Percentiles rank a stretch among this genome's conserved stretches.
Conservation (phyloP, 2,329 filamentous ascomycete species). For the Chrysosporium keratinophilum region DNA sequence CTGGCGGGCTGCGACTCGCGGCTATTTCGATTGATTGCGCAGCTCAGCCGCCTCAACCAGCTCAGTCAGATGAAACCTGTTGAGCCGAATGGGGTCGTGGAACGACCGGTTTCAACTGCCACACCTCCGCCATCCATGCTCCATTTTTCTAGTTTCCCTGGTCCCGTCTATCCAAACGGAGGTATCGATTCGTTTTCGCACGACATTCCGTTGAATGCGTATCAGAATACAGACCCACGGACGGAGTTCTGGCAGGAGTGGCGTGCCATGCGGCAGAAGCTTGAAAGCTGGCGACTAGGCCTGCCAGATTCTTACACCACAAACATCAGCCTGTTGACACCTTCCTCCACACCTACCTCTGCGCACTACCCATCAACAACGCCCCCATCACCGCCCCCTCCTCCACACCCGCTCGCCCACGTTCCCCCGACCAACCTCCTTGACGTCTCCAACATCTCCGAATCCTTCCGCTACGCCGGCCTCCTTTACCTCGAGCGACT, state of each 20-base stretch:
- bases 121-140: conserved; percentile 29
- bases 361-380: conserved; percentile 19
- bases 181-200: conserved; percentile 1
- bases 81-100: conserved; percentile 20
- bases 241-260: conserved; percentile 61
- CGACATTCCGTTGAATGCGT: conserved; percentile 13
- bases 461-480: conserved; percentile 81
- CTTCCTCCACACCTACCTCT: conserved; percentile 6
- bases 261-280: conserved; percentile 63
- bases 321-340: neutral
- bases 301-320: neutral
- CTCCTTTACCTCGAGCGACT: conserved; percentile 84
- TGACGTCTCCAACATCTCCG: conserved; percentile 72
- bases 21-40: conserved; percentile 75
- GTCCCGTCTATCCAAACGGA: neutral
- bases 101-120: conserved; percentile 21
- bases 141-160: conserved; percentile 17
- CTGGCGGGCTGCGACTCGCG: conserved; percentile 76
- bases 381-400: conserved; percentile 15
- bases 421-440: conserved; percentile 52
- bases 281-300: conserved; percentile 69
- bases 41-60: conserved; percentile 73
- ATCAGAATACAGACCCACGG: conserved; percentile 43
- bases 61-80: conserved; percentile 57
- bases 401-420: conserved; percentile 15